phyloP scores from a whole-genome alignment of 768 basidiomycete genomes.

The Rhizopogon salebrosus region DNA sequence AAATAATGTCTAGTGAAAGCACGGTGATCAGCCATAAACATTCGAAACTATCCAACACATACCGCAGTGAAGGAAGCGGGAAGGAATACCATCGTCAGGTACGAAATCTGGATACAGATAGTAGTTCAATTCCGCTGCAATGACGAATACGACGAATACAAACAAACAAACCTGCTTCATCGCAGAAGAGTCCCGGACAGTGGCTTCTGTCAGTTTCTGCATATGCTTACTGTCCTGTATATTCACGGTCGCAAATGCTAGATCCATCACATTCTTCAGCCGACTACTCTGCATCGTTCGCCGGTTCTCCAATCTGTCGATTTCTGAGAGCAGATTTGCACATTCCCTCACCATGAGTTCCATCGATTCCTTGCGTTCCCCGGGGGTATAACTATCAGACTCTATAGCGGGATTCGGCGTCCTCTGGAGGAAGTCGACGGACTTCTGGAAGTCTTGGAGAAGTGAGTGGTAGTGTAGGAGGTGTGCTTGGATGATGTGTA shows the following conservation, averaged over 20 bases:
- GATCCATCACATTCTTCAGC: constrained; percentile 17
- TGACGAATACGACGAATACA: not conserved
- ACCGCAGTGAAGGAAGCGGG: constrained; percentile 41
- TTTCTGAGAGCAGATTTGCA: constrained; percentile 35
- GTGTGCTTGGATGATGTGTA: constrained; percentile 55
- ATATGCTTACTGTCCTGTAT: constrained; percentile 38
- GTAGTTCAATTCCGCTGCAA: not conserved
- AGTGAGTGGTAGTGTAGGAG: constrained; percentile 51
- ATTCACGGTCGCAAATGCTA: constrained; percentile 49
- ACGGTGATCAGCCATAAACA: not conserved
- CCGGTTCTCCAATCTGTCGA: constrained; percentile 36
- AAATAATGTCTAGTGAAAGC: constrained; percentile 23
- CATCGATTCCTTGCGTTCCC: not conserved
- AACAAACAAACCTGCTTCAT: constrained; percentile 17
- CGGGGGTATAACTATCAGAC: constrained; percentile 7
- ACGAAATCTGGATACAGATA: constrained; percentile 41
- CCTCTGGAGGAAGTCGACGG: constrained; percentile 42
- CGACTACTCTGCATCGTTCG: constrained; percentile 26
- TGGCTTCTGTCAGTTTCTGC: constrained; percentile 2
- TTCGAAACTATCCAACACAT: not conserved
- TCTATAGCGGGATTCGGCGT: constrained; percentile 48
- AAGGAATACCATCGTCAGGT: constrained; percentile 53
- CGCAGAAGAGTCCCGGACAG: constrained; percentile 7
- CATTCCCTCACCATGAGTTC: constrained; percentile 6
- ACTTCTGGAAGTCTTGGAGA: constrained; percentile 49